Evolutionary conservation across 2,329 filamentous ascomycete species (phyloP).

Genomic region (Talaromyces sp.): DNA sequence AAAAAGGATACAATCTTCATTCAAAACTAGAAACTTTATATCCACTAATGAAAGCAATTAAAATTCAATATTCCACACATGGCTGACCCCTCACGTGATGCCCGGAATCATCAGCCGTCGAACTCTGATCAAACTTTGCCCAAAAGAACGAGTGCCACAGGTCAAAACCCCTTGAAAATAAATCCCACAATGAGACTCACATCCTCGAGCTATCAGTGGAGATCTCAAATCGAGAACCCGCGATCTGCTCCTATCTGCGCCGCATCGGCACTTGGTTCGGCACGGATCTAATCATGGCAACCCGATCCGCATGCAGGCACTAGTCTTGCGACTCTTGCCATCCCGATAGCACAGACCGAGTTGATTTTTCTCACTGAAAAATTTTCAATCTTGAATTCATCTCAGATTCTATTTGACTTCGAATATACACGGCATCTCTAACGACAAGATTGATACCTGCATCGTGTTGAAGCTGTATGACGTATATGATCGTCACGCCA

Average conservation of each 20-base stretch:
- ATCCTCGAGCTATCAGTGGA: too few species aligned
- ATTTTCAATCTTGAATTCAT: not conserved
- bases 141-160: not conserved
- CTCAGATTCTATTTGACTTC: too few species aligned
- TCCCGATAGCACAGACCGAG: not conserved
- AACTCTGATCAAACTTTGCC: conserved; percentile 3
- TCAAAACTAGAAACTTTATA: too few species aligned
- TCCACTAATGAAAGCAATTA: too few species aligned
- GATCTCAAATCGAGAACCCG: not conserved
- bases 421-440: too few species aligned
- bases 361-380: not conserved
- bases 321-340: conserved; percentile 9
- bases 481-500: not conserved
- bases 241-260: not conserved
- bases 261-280: conserved; percentile 30
- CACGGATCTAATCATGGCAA: conserved; percentile 25
- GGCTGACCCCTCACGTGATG: conserved; percentile 1
- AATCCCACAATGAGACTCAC: too few species aligned
- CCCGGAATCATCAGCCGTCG: not conserved
- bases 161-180: not conserved
- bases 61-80: not conserved
- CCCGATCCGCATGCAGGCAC: conserved; percentile 29
- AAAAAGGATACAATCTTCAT: too few species aligned
- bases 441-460: too few species aligned
- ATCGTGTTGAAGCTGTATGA: not conserved